Evolutionary conservation across 495 filamentous ascomycete genomes (phyloP).

Genomic region (Astrothelium subdiscretum): DNA sequence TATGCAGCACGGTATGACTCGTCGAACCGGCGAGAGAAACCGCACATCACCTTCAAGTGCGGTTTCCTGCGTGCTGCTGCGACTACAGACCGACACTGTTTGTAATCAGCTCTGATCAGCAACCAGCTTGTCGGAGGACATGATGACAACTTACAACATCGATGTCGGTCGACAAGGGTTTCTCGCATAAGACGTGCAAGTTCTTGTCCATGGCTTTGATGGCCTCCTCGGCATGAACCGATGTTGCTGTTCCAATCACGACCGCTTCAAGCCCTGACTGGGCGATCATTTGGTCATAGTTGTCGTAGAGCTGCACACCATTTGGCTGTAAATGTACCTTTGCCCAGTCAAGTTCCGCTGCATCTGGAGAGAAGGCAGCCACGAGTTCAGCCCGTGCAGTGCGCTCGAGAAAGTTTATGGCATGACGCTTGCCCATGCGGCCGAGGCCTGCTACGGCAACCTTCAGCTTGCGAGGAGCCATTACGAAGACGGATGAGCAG

Average conservation of each 20-base stretch:
- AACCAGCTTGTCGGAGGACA: not conserved
- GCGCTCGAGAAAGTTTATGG: constrained; percentile 40
- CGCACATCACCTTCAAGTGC: constrained; percentile 9
- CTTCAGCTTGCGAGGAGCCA: constrained; percentile 17
- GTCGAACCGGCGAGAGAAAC: constrained; percentile 12
- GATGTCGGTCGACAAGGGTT: constrained; percentile 30
- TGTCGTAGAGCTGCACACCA: constrained; percentile 26
- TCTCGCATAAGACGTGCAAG: constrained; percentile 46
- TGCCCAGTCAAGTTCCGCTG: constrained; percentile 41
- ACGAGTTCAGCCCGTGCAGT: constrained; percentile 43
- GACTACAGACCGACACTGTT: constrained; percentile 5
- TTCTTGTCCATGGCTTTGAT: constrained; percentile 41
- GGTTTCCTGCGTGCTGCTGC: constrained; percentile 1
- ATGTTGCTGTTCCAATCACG: constrained; percentile 39
- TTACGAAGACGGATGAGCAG: too few relatives aligned
- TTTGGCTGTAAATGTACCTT: constrained; percentile 35
- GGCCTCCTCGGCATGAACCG: constrained; percentile 43
- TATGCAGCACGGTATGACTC: constrained; percentile 7
- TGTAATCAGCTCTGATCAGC: too few relatives aligned
- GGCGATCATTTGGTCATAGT: constrained; percentile 46
- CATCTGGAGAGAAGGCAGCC: constrained; percentile 40
- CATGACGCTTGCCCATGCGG: constrained; percentile 49
- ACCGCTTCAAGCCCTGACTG: constrained; percentile 42
- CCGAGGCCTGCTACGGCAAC: constrained; percentile 44
- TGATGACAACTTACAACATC: constrained; percentile 1